phyloP scores from a whole-genome alignment of 768 basidiomycete species.

The Suillus bovinus region DNA sequence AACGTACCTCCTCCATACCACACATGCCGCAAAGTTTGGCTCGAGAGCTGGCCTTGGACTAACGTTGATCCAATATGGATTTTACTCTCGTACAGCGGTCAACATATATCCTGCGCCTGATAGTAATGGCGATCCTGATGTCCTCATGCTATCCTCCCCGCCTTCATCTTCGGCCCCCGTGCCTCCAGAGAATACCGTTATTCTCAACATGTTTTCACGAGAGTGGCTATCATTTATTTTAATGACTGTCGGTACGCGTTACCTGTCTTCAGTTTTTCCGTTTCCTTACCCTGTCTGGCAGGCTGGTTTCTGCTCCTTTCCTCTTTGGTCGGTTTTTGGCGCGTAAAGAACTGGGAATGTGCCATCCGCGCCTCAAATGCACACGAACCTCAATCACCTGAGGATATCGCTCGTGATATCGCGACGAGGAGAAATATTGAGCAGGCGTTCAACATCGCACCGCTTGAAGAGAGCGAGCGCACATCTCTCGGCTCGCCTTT shows the following conservation, averaged over 20 bases:
- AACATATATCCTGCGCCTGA: slow-evolving; percentile 27
- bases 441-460: slow-evolving; percentile 49
- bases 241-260: slow-evolving; percentile 72
- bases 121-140: slow-evolving; percentile 19
- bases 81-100: slow-evolving; percentile 56
- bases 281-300: slow-evolving; percentile 26
- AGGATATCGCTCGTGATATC: slow-evolving; percentile 53
- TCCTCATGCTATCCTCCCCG: slow-evolving; percentile 23
- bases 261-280: not conserved
- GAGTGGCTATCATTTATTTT: slow-evolving; percentile 93
- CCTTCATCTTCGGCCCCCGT: slow-evolving; percentile 23
- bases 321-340: slow-evolving; percentile 79
- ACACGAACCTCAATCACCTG: slow-evolving; percentile 27
- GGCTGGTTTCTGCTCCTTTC: slow-evolving; percentile 93
- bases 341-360: slow-evolving; percentile 82
- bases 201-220: slow-evolving; percentile 50
- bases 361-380: slow-evolving; percentile 53
- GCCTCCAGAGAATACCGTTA: slow-evolving; percentile 13
- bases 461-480: slow-evolving; percentile 33
- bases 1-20: slow-evolving; percentile 89
- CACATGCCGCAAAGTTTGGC: slow-evolving; percentile 92
- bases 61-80: slow-evolving; percentile 91
- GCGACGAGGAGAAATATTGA: slow-evolving; percentile 53
- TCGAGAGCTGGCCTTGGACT: slow-evolving; percentile 94
- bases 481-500: slow-evolving; percentile 8